A percentile compares a stretch with the other conserved stretches of the same genome.
Conservation (phyloP, 2,329 filamentous ascomycete genomes). For the Penicillium sp. region DNA sequence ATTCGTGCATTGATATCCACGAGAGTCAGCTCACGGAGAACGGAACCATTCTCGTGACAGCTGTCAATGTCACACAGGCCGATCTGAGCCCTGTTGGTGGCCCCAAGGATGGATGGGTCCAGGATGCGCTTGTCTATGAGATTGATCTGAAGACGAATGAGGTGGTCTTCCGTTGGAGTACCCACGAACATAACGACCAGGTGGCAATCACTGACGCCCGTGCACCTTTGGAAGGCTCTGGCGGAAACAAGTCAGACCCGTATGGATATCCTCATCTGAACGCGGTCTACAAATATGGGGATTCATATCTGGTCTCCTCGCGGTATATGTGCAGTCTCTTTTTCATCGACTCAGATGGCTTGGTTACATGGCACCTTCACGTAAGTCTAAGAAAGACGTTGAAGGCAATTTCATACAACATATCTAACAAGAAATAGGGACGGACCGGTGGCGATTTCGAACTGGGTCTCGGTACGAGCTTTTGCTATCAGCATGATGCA, state of each 20-base stretch:
- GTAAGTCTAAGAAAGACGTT: slow-evolving; percentile 5
- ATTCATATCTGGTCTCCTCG: slow-evolving; percentile 20
- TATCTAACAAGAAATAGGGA: slow-evolving; percentile 11
- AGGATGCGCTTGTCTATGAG: slow-evolving; percentile 30
- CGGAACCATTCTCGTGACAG: slow-evolving; percentile 25
- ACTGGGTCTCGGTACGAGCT: slow-evolving; percentile 10
- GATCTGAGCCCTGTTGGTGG: slow-evolving; percentile 25
- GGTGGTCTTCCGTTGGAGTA: slow-evolving; percentile 28
- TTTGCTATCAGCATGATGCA: slow-evolving; percentile 31
- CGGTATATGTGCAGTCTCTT: slow-evolving; percentile 20
- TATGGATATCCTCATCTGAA: slow-evolving; percentile 23
- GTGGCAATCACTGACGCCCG: background rate
- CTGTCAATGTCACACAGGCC: slow-evolving; percentile 23
- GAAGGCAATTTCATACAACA: background rate
- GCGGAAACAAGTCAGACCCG: slow-evolving; percentile 7
- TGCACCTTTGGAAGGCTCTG: background rate
- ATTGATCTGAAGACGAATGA: slow-evolving; percentile 30
- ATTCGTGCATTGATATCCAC: slow-evolving; percentile 29
- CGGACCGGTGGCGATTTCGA: slow-evolving; percentile 22
- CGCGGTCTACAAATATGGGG: slow-evolving; percentile 13
- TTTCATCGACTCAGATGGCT: slow-evolving; percentile 22
- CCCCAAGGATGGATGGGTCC: slow-evolving; percentile 25
- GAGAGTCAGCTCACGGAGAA: slow-evolving; percentile 24
- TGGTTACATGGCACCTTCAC: slow-evolving; percentile 23
- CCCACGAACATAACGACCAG: slow-evolving; percentile 19